Percentiles rank a stretch among this genome's conserved stretches.
These are phyloP conservation scores for Reticulascus tulasneorum DNA, from an alignment of 2,329 filamentous ascomycete species.

Conservation along the genomic window DNA sequence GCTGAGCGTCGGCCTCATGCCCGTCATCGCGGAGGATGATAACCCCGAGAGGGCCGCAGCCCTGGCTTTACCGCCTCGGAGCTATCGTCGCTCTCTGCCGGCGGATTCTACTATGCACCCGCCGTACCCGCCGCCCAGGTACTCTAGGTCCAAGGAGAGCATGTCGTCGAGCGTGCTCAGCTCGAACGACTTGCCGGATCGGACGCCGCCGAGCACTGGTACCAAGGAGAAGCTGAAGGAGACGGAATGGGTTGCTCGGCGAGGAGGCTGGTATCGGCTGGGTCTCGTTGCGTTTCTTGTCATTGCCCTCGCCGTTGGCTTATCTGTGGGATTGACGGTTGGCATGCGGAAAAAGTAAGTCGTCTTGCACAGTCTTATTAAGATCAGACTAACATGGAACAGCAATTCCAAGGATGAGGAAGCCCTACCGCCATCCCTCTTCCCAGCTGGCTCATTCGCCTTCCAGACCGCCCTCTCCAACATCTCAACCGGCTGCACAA, in stretches of 20 bases:
- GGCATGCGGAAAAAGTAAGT: conserved; percentile 34
- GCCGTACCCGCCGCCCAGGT: conserved; percentile 10
- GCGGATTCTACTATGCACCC: conserved; percentile 3
- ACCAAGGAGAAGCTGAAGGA: conserved; percentile 5
- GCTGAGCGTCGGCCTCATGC: conserved; percentile 26
- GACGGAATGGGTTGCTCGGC: conserved; percentile 15
- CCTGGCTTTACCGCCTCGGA: conserved; percentile 1
- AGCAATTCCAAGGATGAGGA: background rate
- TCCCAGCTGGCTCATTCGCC: conserved; percentile 61
- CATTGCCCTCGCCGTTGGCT: conserved; percentile 27
- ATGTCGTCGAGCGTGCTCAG: conserved; percentile 1
- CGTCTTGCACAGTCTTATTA: too few relatives aligned
- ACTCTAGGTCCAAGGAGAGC: conserved; percentile 11
- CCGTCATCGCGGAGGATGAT: conserved; percentile 34
- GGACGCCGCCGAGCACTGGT: conserved; percentile 2
- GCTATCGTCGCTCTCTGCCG: conserved; percentile 7
- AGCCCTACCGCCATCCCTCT: conserved; percentile 23
- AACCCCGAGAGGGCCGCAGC: background rate
- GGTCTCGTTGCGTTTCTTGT: conserved; percentile 23
- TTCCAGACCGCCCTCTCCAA: conserved; percentile 55
- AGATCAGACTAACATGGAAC: conserved; percentile 4
- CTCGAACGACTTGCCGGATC: background rate
- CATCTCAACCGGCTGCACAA: conserved; percentile 52
- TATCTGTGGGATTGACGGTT: conserved; percentile 36
- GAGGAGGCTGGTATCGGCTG: conserved; percentile 31